These are phyloP conservation scores for Dictyophora rubrovolvata DNA, from an alignment of 768 basidiomycete species.

Conservation along the genomic window DNA sequence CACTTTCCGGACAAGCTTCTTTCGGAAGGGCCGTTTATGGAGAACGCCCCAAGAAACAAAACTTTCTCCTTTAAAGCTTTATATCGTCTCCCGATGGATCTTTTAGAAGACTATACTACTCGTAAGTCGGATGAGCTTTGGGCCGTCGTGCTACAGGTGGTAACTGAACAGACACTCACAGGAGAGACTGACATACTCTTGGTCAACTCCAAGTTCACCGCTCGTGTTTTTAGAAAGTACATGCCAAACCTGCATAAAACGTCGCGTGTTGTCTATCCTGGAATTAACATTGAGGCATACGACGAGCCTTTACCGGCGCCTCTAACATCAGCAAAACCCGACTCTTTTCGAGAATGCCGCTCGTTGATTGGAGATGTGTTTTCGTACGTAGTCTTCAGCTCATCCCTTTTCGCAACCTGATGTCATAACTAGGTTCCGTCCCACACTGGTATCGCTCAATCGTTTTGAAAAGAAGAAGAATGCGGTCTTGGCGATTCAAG, in stretches of 20 bases:
- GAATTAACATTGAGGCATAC: conserved; percentile 78
- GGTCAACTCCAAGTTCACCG: conserved; percentile 86
- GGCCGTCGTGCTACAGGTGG: not conserved
- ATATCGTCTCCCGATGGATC: conserved; percentile 86
- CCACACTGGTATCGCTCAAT: conserved; percentile 81
- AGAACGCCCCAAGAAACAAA: conserved; percentile 36
- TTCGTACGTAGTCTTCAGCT: conserved; percentile 8
- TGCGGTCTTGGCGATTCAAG: conserved; percentile 62
- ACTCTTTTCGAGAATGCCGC: not conserved
- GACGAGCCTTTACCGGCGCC: conserved; percentile 21
- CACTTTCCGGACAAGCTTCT: conserved; percentile 97
- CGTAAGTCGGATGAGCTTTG: conserved; percentile 34
- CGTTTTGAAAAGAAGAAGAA: conserved; percentile 98
- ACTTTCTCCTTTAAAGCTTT: conserved; percentile 51
- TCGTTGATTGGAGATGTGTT: conserved; percentile 10
- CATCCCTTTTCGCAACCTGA: not conserved
- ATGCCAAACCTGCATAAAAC: conserved; percentile 55
- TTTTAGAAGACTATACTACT: conserved; percentile 82
- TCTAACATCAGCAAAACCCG: conserved; percentile 30
- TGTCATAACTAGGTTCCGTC: conserved; percentile 35
- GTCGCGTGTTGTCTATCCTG: conserved; percentile 88
- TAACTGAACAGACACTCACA: conserved; percentile 19
- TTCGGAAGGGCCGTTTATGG: conserved; percentile 55
- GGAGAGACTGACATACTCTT: conserved; percentile 86
- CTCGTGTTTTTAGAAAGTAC: conserved; percentile 65